phyloP scores from a whole-genome alignment of 352 stramenopile genomes.

The Pythium plurisporium region DNA sequence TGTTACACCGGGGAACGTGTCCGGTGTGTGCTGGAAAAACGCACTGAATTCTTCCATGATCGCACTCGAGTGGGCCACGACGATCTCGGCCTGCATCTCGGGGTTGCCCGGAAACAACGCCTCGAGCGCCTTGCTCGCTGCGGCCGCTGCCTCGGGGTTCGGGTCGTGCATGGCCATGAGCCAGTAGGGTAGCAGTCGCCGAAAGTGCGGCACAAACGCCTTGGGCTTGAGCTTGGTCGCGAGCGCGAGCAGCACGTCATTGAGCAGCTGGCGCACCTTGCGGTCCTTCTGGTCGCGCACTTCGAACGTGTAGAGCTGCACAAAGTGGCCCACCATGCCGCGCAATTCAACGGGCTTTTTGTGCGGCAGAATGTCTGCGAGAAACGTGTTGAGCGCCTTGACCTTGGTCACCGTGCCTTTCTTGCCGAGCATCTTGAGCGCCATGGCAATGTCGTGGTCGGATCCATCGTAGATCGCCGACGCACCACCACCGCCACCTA shows the following conservation, averaged over 20 bases:
- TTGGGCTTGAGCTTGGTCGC: conserved; percentile 59
- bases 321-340: conserved; percentile 69
- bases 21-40: conserved; percentile 58
- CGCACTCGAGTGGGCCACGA: conserved; percentile 17
- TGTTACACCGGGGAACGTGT: conserved; percentile 57
- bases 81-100: conserved; percentile 28
- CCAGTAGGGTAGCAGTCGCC: conserved; percentile 74
- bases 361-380: conserved; percentile 53
- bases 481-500: conserved; percentile 39
- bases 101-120: conserved; percentile 38
- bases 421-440: conserved; percentile 84
- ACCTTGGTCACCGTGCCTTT: conserved; percentile 77
- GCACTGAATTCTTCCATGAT: conserved; percentile 55
- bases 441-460: conserved; percentile 72
- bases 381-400: conserved; percentile 69
- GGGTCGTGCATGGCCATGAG: conserved; percentile 77
- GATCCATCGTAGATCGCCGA: conserved; percentile 68
- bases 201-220: conserved; percentile 66
- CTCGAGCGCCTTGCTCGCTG: conserved; percentile 49
- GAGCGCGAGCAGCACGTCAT: conserved; percentile 60
- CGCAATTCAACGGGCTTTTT: conserved; percentile 56
- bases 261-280: conserved; percentile 73
- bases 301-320: conserved; percentile 73
- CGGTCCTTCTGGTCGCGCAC: conserved; percentile 83
- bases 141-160: conserved; percentile 45